These are phyloP conservation scores for Epichloe brachyelytri DNA, from an alignment of 2,329 filamentous ascomycete species.

Conservation along the genomic window DNA sequence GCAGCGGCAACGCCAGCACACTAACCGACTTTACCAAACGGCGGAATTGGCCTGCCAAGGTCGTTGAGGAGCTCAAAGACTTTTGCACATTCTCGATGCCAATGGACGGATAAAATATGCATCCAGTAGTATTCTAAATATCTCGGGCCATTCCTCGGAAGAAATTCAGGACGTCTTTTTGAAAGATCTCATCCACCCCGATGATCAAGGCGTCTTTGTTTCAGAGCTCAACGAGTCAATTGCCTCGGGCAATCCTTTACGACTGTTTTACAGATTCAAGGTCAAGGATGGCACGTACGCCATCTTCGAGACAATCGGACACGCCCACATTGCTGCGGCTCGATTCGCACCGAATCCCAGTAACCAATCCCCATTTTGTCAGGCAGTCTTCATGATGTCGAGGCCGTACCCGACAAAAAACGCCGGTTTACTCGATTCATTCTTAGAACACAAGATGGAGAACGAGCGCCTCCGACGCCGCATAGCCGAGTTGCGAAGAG, in stretches of 20 bases:
- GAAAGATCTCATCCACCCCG: conserved; percentile 71
- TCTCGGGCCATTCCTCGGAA: conserved; percentile 63
- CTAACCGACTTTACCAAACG: conserved; percentile 48
- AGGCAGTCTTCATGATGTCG: conserved; percentile 88
- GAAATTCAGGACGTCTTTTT: conserved; percentile 66
- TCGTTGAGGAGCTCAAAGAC: conserved; percentile 82
- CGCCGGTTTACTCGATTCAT: conserved; percentile 73
- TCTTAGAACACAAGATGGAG: conserved; percentile 92
- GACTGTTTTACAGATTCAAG: conserved; percentile 79
- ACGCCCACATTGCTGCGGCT: conserved; percentile 71
- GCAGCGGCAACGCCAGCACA: conserved; percentile 19
- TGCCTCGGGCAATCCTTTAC: conserved; percentile 62
- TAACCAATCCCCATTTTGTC: conserved; percentile 59
- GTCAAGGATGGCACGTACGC: conserved; percentile 57
- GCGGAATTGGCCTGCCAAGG: conserved; percentile 72
- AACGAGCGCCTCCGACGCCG: conserved; percentile 77
- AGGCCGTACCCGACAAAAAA: conserved; percentile 84
- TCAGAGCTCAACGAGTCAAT: conserved; percentile 85
- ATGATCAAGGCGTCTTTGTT: conserved; percentile 72
- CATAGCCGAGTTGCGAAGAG: conserved; percentile 71
- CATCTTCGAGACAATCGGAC: conserved; percentile 86
- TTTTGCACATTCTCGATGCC: conserved; percentile 78
- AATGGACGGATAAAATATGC: conserved; percentile 75
- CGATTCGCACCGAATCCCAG: conserved; percentile 48
- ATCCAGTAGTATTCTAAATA: conserved; percentile 60